Base-by-base conservation (phyloP, 257 asterid genomes). In the Solanum rostratum region DNA sequence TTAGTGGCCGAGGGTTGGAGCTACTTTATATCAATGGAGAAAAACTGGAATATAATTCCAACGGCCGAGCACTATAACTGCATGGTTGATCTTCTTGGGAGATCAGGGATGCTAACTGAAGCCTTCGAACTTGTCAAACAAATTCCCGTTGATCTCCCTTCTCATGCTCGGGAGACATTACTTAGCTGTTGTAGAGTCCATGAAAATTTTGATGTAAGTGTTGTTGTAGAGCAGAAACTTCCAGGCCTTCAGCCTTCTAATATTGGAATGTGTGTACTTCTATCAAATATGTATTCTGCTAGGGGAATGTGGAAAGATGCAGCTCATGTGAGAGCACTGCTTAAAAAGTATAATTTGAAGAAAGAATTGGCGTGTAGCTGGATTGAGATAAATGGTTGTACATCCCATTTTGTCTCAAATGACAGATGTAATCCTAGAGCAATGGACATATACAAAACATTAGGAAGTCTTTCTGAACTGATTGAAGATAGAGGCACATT, bases 231-330 rank as follows among this genome's bases (percentile, higher is more conserved):
- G 15, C 87, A 87, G 68, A 90, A 83, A 82, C 49, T 92, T 65
- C 43, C 83, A 20, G 84, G 86, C 59, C 81, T 79, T 55, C 90
- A 86, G 46, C 87, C 94, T 41, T 85, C 87, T 81, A 91, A 90
- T 65, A 89, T 92, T 0, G 94, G 93, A 84, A 88, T 86, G 85
- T 88, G 86, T 57, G 90, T 92, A 57, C 94, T 92, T 79, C 87
- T 92, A 68, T 91, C 95, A 9, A 93, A 93, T 84, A 80, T 91
- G 45, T 91, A 90, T 90, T 90, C 97, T 83, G 90, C 92, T 16
- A 90, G 92, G 33, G 97, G 94, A 41, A 88, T 85, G 92, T 95
- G 95, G 97, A 89, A 87, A 70, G 92, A 90, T 66, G 94, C 94
- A 11, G 97, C 93, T 18, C 54, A 37, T 10, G 76, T 90, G 59